phyloP scores from a whole-genome alignment of 2,329 filamentous ascomycete genomes.

The Sarocladium kiliense region DNA sequence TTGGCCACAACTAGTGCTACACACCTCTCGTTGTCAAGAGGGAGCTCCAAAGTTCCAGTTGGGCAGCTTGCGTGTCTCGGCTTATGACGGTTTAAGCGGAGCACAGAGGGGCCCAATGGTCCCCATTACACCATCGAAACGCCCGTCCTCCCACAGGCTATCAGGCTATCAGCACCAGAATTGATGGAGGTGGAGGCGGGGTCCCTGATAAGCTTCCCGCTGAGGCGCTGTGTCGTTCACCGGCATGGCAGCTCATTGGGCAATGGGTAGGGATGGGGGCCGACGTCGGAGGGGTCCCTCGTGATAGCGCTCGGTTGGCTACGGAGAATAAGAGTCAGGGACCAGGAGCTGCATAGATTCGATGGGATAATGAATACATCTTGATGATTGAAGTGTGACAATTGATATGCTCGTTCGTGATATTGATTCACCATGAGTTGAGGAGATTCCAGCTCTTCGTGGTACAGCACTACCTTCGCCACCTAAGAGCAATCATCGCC shows the following conservation, averaged over 20 bases:
- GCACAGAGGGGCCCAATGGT: not conserved
- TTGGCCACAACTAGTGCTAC: not conserved
- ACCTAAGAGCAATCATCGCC: no score
- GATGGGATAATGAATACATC: no score
- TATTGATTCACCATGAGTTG: no score
- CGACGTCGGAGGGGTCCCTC: not conserved
- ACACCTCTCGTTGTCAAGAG: not conserved
- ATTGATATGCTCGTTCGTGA: no score
- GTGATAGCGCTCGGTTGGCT: not conserved
- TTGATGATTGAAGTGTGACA: no score
- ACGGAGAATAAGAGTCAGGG: not conserved
- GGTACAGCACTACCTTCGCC: no score
- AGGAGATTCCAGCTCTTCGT: not conserved
- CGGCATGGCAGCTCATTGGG: not conserved
- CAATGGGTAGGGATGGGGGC: not conserved
- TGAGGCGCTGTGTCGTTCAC: not conserved
- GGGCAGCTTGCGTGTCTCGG: slow-evolving; percentile 4
- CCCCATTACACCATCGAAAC: slow-evolving; percentile 4
- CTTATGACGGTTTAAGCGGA: slow-evolving; percentile 9
- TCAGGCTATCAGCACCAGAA: no score
- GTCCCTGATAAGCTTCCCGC: not conserved
- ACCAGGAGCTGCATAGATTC: no score
- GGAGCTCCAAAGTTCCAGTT: not conserved
- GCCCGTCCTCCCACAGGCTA: not conserved
- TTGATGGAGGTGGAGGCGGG: not conserved